These are phyloP conservation scores for Pisolithus orientalis DNA, from an alignment of 768 basidiomycete species.

Conservation along the genomic window DNA sequence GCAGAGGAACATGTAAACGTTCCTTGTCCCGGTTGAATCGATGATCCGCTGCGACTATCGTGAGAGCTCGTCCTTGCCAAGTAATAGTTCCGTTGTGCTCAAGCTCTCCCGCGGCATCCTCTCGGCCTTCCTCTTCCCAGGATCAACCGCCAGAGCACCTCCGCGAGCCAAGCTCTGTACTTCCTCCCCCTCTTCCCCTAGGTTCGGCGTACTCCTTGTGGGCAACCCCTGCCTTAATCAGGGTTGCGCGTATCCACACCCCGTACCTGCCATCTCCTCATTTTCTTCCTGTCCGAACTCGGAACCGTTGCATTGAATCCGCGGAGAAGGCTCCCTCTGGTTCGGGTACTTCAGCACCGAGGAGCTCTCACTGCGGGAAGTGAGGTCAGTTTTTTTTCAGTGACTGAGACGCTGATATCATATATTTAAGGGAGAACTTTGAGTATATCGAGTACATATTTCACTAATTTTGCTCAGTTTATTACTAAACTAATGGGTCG, in stretches of 20 bases:
- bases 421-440: no score
- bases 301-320: constrained; percentile 97
- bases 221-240: constrained; percentile 78
- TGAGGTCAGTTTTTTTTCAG: no score
- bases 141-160: constrained; percentile 55
- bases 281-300: constrained; percentile 72
- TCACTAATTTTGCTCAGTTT: no score
- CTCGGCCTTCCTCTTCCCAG: constrained; percentile 25
- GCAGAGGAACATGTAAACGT: constrained; percentile 83
- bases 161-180: constrained; percentile 60
- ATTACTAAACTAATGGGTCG: no score
- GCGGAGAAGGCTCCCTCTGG: constrained; percentile 69
- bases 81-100: constrained; percentile 56
- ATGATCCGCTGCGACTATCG: constrained; percentile 82
- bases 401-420: no score
- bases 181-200: constrained; percentile 34
- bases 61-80: constrained; percentile 80
- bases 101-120: constrained; percentile 52
- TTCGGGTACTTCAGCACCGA: constrained; percentile 67
- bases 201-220: constrained; percentile 61
- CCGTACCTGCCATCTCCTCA: constrained; percentile 44
- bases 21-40: constrained; percentile 65
- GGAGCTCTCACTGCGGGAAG: constrained; percentile 38
- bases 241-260: constrained; percentile 64
- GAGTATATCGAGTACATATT: no score